These are phyloP conservation scores for Selaginella tamariscina DNA, from an alignment of 75 land plant genomes.

Conservation along the genomic window DNA sequence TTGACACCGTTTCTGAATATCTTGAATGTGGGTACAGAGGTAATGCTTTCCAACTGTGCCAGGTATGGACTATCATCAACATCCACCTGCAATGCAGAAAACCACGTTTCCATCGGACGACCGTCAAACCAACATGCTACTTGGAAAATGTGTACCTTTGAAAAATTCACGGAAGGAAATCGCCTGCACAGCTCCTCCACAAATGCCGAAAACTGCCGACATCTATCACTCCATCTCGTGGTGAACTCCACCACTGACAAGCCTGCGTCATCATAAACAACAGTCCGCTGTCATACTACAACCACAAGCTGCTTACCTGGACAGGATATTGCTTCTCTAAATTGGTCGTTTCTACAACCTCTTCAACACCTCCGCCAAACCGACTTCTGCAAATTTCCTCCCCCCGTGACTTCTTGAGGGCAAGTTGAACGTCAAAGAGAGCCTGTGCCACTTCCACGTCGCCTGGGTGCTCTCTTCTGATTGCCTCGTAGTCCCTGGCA, in stretches of 20 bases:
- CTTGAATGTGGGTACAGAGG: conserved; percentile 66
- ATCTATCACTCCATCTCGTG: conserved; percentile 30
- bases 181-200: conserved; percentile 51
- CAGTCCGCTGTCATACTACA: neutral
- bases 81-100: conserved; percentile 41
- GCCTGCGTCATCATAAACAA: conserved; percentile 31
- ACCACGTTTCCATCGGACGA: no score
- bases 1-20: conserved; percentile 63
- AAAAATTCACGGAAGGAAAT: conserved; percentile 51
- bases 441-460: conserved; percentile 54
- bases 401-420: conserved; percentile 42
- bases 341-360: conserved; percentile 38
- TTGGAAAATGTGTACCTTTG: conserved; percentile 36
- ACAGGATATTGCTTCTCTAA: conserved; percentile 44
- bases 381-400: conserved; percentile 41
- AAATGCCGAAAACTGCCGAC: conserved; percentile 39
- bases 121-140: neutral
- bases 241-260: conserved; percentile 57
- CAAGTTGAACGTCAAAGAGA: conserved; percentile 52
- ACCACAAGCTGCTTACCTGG: conserved; percentile 23
- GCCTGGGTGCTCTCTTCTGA: conserved; percentile 50
- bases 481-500: conserved; percentile 55
- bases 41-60: conserved; percentile 50
- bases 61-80: conserved; percentile 40
- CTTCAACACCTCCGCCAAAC: conserved; percentile 45